Base-by-base conservation (phyloP, 179 eudicot species). In the Silene vulgaris region DNA sequence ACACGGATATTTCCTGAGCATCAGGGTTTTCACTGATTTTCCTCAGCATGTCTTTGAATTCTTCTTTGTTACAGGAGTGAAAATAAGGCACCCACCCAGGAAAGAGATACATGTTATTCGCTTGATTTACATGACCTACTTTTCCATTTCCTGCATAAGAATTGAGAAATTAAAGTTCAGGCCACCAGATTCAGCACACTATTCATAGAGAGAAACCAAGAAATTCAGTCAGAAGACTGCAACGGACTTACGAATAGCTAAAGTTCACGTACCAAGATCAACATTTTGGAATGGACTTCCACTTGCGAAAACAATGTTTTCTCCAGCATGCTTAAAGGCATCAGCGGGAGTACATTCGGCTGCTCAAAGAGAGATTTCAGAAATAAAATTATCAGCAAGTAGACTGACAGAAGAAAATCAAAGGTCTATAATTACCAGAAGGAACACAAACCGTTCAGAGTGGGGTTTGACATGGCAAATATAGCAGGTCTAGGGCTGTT, bases 381-480 rank as follows among this genome's bases (percentile, higher is more conserved):
- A 70, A 62, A 52, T n/a, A 70, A 54, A 23, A 11, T 35, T 64
- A 73, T 52, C 45, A 5, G 50, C 73, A 30, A 77, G 37, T 17
- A 73, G 23, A 57, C n/a, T 32, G 43, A 45, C 32, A 45, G 28
- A 20, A 37, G 16, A 50, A 54, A 1, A 72, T 29, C 21, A 52
- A 23, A 48, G 8, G 12, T 23, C 17, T 32, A 16, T 20, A 19
- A 67, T 0, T 14, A 56, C 35, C 64, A 28, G 45, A 74, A 40
- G 13, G 50, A 67, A 78, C 52, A 79, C 92, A 81, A 71, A 96
- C 99, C 99, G 73, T 96, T 96, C 79, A 76, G 75, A 52, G 99
- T 96, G 50, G 99, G 99, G 88, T 96, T 96, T 79, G 99, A 96
- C 99, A 96, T 96, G 21, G 99, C 93, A 83, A 96, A 96, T 21